Base-by-base conservation (phyloP, 164 flowering plant genomes). In the Sextonia rubra region DNA sequence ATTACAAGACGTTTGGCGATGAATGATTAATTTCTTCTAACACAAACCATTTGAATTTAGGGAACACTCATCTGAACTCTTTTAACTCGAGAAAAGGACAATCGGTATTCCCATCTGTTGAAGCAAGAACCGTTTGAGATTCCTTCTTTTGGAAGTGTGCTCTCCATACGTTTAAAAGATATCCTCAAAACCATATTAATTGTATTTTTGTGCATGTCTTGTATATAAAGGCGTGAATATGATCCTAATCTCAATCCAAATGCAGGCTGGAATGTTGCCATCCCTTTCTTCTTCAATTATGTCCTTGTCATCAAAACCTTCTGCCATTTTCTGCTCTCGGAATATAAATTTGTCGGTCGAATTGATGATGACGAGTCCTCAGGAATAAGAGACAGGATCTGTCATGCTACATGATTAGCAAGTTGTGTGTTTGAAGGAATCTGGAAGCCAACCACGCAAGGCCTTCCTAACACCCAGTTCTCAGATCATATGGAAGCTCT, bases 391-490 rank as follows among this genome's bases (percentile, higher is more conserved):
- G 61, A n/a, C 11, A 17, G 23, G 61, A n/a, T 58, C 61, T 58
- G 24, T 20, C 23, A 9, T 20, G 61, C 20, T 9, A 58, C 6
- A 22, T 17, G 5, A 20, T 58, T 6, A 22, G 61, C n/a, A 6
- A 58, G 61, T 55, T 58, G 8, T 32, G 44, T 32, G 65, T 88
- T 90, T 14, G 86, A 84, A 69, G 90, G 92, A 8, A 83, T 86
- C 71, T 83, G 91, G 74, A 92, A 90, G 37, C 94, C 97, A 23
- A 23, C 90, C 89, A 27, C 90, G 93, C 77, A 90, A 73, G 63
- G 76, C 88, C 79, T 91, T 90, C 97, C 94, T n/a, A 91, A 74
- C 90, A 88, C 72, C 91, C 97, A 68, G 90, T 78, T 60, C 97
- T 91, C 1, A 91, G 90, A 69, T 85, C 80, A 65, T 88, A 86